A percentile compares a stretch with the other conserved stretches of the same genome.
Conservation (phyloP, 495 filamentous ascomycete species). For the Lepidopterella palustris region DNA sequence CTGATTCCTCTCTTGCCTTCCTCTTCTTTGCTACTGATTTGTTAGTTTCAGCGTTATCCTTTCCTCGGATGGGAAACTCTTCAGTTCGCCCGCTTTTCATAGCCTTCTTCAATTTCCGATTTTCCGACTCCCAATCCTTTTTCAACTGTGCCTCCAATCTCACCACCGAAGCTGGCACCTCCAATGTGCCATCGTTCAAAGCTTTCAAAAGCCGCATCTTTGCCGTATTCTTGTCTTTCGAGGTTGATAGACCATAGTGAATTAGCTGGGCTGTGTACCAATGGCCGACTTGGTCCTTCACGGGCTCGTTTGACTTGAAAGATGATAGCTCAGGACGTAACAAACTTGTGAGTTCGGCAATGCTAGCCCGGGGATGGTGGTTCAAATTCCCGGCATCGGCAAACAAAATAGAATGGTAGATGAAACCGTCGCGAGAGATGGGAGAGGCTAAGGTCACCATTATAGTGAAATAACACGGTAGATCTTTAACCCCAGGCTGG, state of each 20-base stretch:
- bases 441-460: constrained; percentile 10
- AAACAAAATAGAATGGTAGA: constrained; percentile 40
- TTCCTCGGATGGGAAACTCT: no score
- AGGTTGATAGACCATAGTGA: constrained; percentile 50
- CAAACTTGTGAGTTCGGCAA: constrained; percentile 43
- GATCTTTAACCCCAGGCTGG: no score
- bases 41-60: no score
- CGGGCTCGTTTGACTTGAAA: background rate
- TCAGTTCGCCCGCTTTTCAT: no score
- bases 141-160: constrained; percentile 47
- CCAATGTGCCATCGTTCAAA: constrained; percentile 40
- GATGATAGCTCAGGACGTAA: constrained; percentile 33
- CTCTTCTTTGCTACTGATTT: no score
- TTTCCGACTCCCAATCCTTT: constrained; percentile 51
- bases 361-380: constrained; percentile 45
- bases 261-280: constrained; percentile 55
- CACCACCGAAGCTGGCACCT: constrained; percentile 40
- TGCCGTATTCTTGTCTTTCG: constrained; percentile 49
- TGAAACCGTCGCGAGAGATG: constrained; percentile 9
- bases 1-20: no score
- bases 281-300: constrained; percentile 45
- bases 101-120: no score
- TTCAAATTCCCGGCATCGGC: constrained; percentile 44
- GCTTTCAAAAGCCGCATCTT: constrained; percentile 51
- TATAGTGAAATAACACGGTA: no score